Evolutionary conservation across 1,284 basidiomycete species (phyloP), one percentile per base, ranked within the genome.

Genomic region (Leccinum holopus): DNA sequence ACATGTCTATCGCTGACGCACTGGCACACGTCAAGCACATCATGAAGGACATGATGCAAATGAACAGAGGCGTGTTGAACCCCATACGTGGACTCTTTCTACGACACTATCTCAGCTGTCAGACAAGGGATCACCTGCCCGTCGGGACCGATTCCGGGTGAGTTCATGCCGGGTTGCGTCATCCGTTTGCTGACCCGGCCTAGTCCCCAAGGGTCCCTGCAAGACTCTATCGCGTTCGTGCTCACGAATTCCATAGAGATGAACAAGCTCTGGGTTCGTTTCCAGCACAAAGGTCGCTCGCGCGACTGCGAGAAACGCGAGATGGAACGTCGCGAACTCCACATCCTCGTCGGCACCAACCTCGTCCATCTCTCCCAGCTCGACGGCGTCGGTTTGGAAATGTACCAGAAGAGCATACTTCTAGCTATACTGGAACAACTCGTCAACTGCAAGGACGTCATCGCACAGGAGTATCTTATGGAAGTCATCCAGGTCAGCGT

Each of bases 31-130:
- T 97, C 63, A 96, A 95, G 81, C 95, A 98, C 79, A 94, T 98
- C 68, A 98, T 97, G 95, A 97, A 97, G 83, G 95, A 98, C 78
- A 97, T 98, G 95, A 91, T 98, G 88, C 95, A 98, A 76, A 98
- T 98, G 95, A 94, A 94, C 33, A 83, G 95, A 41, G 95, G 96
- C 64, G 93, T 97, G 5, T 83, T 98, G 67, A 94, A 97, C 75
- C 95, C 95, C 16, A 95, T 94, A 52, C 83, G 96, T 58, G 96
- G 95, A 33, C 79, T 98, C 44, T 98, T 98, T 78, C 80, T 98
- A 47, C 84, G 95, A 16, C 95, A 98, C 75, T 98, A 98, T 76
- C 85, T 98, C 37, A 94, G 91, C 65, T 95, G 95, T 6, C 95
- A 97, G 80, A 98, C 96, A 3, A 84, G 95, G 67, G 95, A 97